phyloP scores from a whole-genome alignment of 2,329 filamentous ascomycete genomes.

The Aureobasidium zeae region DNA sequence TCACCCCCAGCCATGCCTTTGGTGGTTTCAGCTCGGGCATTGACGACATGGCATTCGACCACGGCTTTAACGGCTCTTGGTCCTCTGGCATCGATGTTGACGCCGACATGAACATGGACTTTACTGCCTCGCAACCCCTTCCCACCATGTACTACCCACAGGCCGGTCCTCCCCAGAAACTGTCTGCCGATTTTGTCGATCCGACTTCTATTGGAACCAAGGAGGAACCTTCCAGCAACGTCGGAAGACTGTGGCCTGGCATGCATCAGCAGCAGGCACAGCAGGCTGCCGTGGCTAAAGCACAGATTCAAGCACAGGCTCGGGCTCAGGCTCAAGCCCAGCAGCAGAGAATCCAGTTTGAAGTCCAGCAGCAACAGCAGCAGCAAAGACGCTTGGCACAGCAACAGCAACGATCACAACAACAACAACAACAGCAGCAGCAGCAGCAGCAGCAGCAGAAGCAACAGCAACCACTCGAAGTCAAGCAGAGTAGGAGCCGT shows the following conservation, averaged over 20 bases:
- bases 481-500: constrained; percentile 31
- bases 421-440: constrained; percentile 29
- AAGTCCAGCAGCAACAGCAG: constrained; percentile 40
- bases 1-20: constrained; percentile 55
- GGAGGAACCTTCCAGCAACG: constrained; percentile 46
- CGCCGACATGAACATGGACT: constrained; percentile 60
- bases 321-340: constrained; percentile 29
- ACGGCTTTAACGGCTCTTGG: constrained; percentile 48
- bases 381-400: constrained; percentile 25
- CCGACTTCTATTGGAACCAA: constrained; percentile 63
- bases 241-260: constrained; percentile 72
- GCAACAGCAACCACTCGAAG: constrained; percentile 30
- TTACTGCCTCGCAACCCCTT: constrained; percentile 41
- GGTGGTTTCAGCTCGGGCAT: constrained; percentile 46
- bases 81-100: constrained; percentile 42
- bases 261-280: constrained; percentile 87
- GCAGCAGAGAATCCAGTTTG: too few relatives aligned
- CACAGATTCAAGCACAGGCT: constrained; percentile 28
- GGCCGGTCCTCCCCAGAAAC: constrained; percentile 27
- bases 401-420: constrained; percentile 26
- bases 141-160: constrained; percentile 56
- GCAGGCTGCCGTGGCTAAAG: constrained; percentile 49
- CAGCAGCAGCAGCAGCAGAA: constrained; percentile 25
- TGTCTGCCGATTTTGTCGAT: constrained; percentile 54
- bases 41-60: constrained; percentile 57